A percentile compares a stretch with the other conserved stretches of the same genome.
Conservation (phyloP, 257 asterid genomes). For the Coffea canephora region DNA sequence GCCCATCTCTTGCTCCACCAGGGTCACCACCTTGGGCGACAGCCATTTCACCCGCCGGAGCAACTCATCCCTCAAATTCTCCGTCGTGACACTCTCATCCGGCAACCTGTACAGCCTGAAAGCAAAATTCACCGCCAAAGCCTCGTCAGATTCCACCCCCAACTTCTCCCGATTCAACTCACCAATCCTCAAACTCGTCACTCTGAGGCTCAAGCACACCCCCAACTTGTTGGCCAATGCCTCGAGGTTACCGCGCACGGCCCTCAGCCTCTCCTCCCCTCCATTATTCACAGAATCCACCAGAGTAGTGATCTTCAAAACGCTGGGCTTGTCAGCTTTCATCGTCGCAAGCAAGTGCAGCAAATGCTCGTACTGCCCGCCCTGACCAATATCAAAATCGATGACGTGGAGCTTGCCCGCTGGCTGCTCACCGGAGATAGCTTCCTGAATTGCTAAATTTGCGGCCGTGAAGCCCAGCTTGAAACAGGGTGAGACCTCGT, state of each 20-base stretch:
- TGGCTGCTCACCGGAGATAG: constrained; percentile 35
- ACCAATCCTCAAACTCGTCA: constrained; percentile 17
- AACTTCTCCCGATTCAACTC: constrained; percentile 45
- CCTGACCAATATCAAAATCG: constrained; percentile 78
- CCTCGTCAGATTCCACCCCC: constrained; percentile 43
- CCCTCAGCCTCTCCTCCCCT: constrained; percentile 37
- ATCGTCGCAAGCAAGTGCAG: constrained; percentile 66
- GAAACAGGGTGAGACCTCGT: constrained; percentile 71
- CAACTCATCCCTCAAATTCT: constrained; percentile 59
- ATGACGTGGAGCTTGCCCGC: constrained; percentile 55
- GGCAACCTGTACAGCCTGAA: constrained; percentile 61
- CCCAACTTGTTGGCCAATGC: constrained; percentile 48
- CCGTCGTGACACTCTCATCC: constrained; percentile 90
- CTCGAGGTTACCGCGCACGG: constrained; percentile 36
- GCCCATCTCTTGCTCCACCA: constrained; percentile 81
- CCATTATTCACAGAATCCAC: constrained; percentile 23
- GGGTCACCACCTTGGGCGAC: constrained; percentile 62
- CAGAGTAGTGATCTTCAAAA: constrained; percentile 60
- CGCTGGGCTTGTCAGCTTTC: constrained; percentile 30
- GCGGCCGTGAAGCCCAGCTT: constrained; percentile 92
- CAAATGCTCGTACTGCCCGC: constrained; percentile 74
- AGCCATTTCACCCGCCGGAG: constrained; percentile 75
- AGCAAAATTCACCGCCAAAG: constrained; percentile 73
- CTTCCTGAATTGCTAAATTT: constrained; percentile 70
- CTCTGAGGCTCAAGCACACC: constrained; percentile 36